phyloP scores from a whole-genome alignment of 78 protist genomes.

The Neovahlkampfia damariscottae region DNA sequence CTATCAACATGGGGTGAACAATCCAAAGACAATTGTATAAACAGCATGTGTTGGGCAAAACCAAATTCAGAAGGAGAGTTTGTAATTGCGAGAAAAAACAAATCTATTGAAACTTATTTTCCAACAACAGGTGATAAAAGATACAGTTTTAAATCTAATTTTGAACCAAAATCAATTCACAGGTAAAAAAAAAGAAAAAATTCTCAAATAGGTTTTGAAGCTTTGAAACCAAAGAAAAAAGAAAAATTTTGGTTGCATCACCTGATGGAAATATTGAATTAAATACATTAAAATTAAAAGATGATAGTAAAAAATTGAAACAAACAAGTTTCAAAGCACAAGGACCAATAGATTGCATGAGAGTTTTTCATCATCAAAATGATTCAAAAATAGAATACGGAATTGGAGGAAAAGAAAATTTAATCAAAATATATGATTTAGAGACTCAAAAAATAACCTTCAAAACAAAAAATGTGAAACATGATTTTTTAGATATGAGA shows the following conservation, averaged over 20 bases:
- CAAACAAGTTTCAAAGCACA: neutral
- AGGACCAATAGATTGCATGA: too few relatives aligned
- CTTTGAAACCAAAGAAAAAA: neutral
- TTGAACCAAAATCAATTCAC: too few relatives aligned
- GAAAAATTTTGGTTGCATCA: too few relatives aligned
- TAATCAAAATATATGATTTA: neutral
- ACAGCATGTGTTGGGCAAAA: neutral
- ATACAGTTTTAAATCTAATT: too few relatives aligned
- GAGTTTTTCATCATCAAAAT: too few relatives aligned
- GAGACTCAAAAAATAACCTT: neutral
- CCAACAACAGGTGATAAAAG: neutral
- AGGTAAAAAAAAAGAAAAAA: neutral
- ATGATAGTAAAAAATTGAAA: neutral
- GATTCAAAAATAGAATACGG: neutral
- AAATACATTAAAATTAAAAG: neutral
- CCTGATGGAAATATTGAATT: too few relatives aligned
- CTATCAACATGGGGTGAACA: neutral
- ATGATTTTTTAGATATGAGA: neutral
- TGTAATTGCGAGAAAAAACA: neutral
- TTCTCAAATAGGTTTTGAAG: neutral
- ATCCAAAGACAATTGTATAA: neutral
- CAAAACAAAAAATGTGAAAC: neutral
- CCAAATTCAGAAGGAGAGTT: constrained; percentile 1
- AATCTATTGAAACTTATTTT: neutral
- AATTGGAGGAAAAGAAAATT: neutral